These are phyloP conservation scores for Claviceps pusilla DNA, from an alignment of 2,329 filamentous ascomycete species.

Conservation along the genomic window DNA sequence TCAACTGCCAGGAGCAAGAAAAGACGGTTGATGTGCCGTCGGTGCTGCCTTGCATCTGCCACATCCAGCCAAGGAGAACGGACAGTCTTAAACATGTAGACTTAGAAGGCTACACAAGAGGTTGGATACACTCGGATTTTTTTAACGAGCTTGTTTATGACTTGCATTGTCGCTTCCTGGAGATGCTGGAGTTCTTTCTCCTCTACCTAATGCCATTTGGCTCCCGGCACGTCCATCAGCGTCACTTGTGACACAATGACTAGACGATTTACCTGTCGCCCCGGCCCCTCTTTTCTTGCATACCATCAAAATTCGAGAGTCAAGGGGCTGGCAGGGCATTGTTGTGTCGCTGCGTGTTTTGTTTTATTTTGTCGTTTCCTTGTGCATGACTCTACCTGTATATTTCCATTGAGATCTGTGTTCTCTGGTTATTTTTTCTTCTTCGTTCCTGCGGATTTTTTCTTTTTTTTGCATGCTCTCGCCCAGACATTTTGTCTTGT, in stretches of 20 bases:
- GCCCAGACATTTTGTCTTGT: too few relatives aligned
- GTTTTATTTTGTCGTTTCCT: too few relatives aligned
- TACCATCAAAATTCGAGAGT: too few relatives aligned
- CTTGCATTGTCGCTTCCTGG: neutral
- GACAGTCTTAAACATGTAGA: neutral
- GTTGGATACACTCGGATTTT: neutral
- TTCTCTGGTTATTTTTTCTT: neutral
- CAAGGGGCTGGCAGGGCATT: neutral
- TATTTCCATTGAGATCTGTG: too few relatives aligned
- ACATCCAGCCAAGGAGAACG: neutral
- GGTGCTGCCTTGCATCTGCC: too few relatives aligned
- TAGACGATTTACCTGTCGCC: neutral
- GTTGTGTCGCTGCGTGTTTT: too few relatives aligned
- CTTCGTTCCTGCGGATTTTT: neutral
- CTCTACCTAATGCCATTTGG: neutral
- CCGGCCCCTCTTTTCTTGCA: neutral
- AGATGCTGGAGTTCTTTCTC: neutral
- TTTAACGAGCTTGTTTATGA: neutral
- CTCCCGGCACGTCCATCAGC: too few relatives aligned
- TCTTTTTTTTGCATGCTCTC: too few relatives aligned
- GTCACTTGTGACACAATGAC: neutral
- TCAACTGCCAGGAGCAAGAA: too few relatives aligned
- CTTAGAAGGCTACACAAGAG: neutral
- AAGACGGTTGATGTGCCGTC: too few relatives aligned
- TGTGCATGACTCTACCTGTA: too few relatives aligned